Conservation (phyloP, 805 yeast species). For the Saccharomycopsis synnaedendra region DNA sequence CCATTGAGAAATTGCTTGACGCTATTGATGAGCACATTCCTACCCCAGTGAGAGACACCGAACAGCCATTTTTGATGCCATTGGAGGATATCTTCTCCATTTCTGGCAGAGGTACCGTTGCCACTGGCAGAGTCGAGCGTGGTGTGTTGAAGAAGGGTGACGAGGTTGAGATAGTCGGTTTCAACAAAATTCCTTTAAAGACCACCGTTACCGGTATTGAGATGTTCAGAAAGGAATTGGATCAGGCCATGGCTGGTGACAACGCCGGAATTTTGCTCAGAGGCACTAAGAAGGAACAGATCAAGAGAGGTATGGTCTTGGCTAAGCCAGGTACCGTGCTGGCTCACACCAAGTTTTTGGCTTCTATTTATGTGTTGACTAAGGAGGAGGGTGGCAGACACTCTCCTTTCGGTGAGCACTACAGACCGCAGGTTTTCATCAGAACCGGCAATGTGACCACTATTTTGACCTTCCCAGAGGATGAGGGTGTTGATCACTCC, state of each 20-base stretch:
- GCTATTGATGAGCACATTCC: conserved; percentile 94
- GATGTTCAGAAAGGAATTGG: conserved; percentile 98
- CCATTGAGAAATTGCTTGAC: conserved; percentile 72
- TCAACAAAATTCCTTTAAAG: conserved; percentile 76
- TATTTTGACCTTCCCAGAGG: conserved; percentile 78
- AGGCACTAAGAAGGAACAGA: conserved; percentile 96
- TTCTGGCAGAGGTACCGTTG: conserved; percentile 99
- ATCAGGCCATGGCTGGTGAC: conserved; percentile 97
- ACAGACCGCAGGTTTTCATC: conserved; percentile 95
- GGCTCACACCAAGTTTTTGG: conserved; percentile 84
- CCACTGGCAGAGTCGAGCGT: conserved; percentile 98
- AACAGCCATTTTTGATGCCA: conserved; percentile 93
- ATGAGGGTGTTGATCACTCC: conserved; percentile 67
- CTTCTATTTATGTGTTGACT: conserved; percentile 84
- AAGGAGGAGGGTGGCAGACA: conserved; percentile 99
- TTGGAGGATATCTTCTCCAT: conserved; percentile 96
- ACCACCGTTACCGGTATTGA: conserved; percentile 97
- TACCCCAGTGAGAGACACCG: conserved; percentile 92
- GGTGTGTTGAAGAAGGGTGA: conserved; percentile 97
- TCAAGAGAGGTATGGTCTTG: conserved; percentile 94
- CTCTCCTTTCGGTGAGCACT: conserved; percentile 92
- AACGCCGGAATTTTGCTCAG: conserved; percentile 95
- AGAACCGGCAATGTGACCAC: conserved; percentile 96
- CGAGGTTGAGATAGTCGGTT: conserved; percentile 95
- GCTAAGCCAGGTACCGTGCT: conserved; percentile 87